Evolutionary conservation across 495 filamentous ascomycete species (phyloP).

Genomic region (Penicillium riverlandense): DNA sequence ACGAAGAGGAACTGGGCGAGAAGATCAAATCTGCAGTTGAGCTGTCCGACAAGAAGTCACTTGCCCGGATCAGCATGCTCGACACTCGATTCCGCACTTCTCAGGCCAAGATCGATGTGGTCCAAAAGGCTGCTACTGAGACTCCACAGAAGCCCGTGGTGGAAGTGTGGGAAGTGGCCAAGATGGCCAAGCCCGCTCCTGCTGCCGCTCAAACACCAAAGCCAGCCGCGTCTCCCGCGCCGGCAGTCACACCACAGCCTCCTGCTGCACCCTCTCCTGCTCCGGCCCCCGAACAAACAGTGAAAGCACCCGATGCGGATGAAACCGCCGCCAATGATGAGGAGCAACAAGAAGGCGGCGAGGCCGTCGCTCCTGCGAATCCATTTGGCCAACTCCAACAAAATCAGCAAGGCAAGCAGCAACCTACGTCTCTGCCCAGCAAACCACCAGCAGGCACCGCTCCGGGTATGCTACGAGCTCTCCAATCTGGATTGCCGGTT

Average conservation of each 20-base stretch:
- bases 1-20: slow-evolving; percentile 29
- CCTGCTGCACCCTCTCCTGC: slow-evolving; percentile 19
- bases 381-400: slow-evolving; percentile 29
- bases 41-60: slow-evolving; percentile 52
- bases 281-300: slow-evolving; percentile 6
- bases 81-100: slow-evolving; percentile 59
- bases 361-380: slow-evolving; percentile 13
- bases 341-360: slow-evolving; percentile 5
- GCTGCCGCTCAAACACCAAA: slow-evolving; percentile 33
- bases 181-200: slow-evolving; percentile 54
- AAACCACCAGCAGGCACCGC: slow-evolving; percentile 33
- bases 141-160: slow-evolving; percentile 72
- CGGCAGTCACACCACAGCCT: slow-evolving; percentile 23
- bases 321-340: too few relatives aligned
- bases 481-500: slow-evolving; percentile 46
- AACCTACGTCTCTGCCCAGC: slow-evolving; percentile 21
- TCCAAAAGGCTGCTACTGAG: slow-evolving; percentile 72
- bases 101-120: slow-evolving; percentile 65
- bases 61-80: slow-evolving; percentile 70
- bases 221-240: slow-evolving; percentile 20
- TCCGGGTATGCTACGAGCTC: slow-evolving; percentile 27
- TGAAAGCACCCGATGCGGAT: too few relatives aligned
- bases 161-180: slow-evolving; percentile 79
- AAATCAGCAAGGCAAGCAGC: slow-evolving; percentile 20
- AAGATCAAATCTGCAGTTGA: slow-evolving; percentile 40